Base-by-base conservation (phyloP, 1,139 yeast genomes). In the Arxiozyma telluris region DNA sequence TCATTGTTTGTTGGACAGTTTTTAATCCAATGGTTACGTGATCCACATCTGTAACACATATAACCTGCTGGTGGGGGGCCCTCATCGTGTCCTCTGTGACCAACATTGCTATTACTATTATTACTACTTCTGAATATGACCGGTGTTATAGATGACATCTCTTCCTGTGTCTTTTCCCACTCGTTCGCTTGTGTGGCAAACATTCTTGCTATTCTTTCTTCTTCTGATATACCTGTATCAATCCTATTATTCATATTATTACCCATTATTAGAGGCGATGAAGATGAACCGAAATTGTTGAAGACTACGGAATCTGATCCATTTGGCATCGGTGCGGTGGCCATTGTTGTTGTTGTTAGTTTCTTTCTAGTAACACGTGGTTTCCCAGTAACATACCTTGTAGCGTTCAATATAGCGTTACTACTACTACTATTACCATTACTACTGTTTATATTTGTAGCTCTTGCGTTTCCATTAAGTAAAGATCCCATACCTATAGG, bases 41-140 rank as follows among this genome's bases (percentile, higher is more conserved):
- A 90, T 52, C 98, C 98, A 74, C 99, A 93, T 67, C 97, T 78
- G 69, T 93, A 91, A 69, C 98, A 93, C 66, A 91, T 85, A 65
- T 93, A 93, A 1, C 96, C 96, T 4, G 96, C 93, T 1, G 98
- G 98, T 4, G 97, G 96, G 8, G 87, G 81, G 2, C 69, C 71
- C 21, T 66, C 68, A 47, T 62, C 67, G 15, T 59, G 63, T 15
- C 51, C 41, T 22, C 44, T 50, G 11, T 50, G 52, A 34, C 54
- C 53, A n/a, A n/a, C n/a, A 6, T 56, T 57, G 15, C 49, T 53
- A 41, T 54, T 53, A 4, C 56, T 57, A 42, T 25, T 39, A 27
- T 41, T 41, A 4, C 60, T 61, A 8, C 77, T 79, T 58, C 80
- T 81, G 49, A 72, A 73, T 59, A 73, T 83, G 2, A 85, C 79